Evolutionary conservation across 169 alveolate species (phyloP), one percentile per base, ranked within the genome.

Genomic region (Cryptosporidium meleagridis): DNA sequence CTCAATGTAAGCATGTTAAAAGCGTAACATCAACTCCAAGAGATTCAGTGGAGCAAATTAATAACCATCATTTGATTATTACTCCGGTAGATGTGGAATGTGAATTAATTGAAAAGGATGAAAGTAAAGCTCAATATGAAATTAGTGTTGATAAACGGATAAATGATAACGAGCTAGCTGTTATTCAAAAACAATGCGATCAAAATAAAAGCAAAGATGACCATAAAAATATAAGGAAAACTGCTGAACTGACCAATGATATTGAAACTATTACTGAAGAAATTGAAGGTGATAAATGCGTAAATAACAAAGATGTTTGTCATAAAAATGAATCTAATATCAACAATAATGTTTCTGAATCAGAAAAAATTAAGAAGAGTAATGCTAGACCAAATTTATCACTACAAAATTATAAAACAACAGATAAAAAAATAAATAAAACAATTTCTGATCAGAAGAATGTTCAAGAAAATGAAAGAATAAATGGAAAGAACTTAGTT

Each of bases 1-100:
- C 70, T 12, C 86, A 45, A 53, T 51, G 69, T 14, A 73, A 73
- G 26, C 70, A 73, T 52, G 18, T 73, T 4, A 44, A 16, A 21
- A 53, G 68, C 58, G 51, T 18, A 35, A 21, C n/a, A 21, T 26
- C 86, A 73, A 55, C 58, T 55, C 71, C 70, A 73, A 0, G 68
- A 31, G 37, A 52, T 14, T 1, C 44, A 31, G 37, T 55, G 16
- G 67, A 55, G 12, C 67, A 55, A 23, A 26, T 55, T 23, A 37
- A 31, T 33, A 31, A 65, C 44, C 12, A 23, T 69, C 6, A 69
- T 69, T 3, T 59, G 23, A 16, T 73, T 31, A 39, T 55, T 16
- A 73, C 86, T 59, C 86, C 86, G n/a, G 35, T 53, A 35, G 39
- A 73, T 29, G 58, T 61, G 16, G 86, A 55, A 55, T 53, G 58